These are phyloP conservation scores for Xylogone sp. DNA, from an alignment of 2,329 filamentous ascomycete species.

Conservation along the genomic window DNA sequence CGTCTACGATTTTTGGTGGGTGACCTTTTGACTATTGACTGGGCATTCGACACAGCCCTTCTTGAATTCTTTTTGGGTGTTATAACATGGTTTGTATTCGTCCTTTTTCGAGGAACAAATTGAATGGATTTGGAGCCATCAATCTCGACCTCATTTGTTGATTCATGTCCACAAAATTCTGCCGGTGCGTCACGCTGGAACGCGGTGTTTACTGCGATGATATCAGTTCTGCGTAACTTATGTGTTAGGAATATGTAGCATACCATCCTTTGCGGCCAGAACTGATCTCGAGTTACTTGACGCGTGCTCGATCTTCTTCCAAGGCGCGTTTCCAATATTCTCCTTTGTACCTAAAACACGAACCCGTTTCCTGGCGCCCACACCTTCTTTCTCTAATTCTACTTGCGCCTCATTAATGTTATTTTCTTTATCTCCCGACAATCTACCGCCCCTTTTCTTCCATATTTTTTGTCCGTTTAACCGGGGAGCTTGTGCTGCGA, in stretches of 20 bases:
- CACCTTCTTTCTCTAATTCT: constrained; percentile 32
- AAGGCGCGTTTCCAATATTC: constrained; percentile 28
- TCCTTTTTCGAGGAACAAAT: constrained; percentile 26
- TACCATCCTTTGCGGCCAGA: background rate
- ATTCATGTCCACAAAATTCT: background rate
- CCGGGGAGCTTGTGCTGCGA: constrained; percentile 25
- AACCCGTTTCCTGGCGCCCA: constrained; percentile 31
- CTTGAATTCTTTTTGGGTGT: constrained; percentile 24
- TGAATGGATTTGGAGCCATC: constrained; percentile 13
- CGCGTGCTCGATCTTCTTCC: constrained; percentile 15
- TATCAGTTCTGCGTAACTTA: background rate
- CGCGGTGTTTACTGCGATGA: background rate
- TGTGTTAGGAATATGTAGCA: background rate
- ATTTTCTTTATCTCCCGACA: constrained; percentile 14
- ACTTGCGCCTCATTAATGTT: constrained; percentile 13
- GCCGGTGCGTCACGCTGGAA: background rate
- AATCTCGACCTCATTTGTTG: background rate
- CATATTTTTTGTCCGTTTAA: constrained; percentile 28
- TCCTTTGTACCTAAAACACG: constrained; percentile 27
- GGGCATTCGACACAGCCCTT: constrained; percentile 10
- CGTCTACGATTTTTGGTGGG: constrained; percentile 9
- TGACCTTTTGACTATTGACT: constrained; percentile 3
- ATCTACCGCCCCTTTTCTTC: constrained; percentile 20
- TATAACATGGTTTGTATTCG: constrained; percentile 27
- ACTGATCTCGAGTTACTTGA: background rate